Evolutionary conservation across 768 basidiomycete species (phyloP).

Genomic region (Amanita pseudoporphyria): DNA sequence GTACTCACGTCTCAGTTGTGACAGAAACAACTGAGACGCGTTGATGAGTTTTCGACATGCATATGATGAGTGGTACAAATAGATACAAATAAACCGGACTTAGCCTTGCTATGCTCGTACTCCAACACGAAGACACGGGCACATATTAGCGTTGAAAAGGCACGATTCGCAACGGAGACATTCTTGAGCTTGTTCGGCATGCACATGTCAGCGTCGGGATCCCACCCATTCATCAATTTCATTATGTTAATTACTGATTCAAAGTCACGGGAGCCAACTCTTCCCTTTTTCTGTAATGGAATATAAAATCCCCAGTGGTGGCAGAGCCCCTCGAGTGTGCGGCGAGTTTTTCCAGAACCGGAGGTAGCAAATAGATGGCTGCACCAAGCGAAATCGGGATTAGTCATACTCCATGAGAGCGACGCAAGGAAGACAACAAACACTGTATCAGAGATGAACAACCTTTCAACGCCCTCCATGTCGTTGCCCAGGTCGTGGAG

Average conservation of each 20-base stretch:
- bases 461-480: conserved; percentile 1
- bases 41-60: too few species aligned
- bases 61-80: too few species aligned
- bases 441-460: conserved; percentile 7
- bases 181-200: conserved; percentile 3
- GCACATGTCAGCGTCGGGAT: not conserved
- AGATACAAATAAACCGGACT: too few species aligned
- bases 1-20: too few species aligned
- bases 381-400: conserved; percentile 3
- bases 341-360: too few species aligned
- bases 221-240: conserved; percentile 9
- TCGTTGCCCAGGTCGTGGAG: conserved; percentile 7
- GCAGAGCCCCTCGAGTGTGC: too few species aligned
- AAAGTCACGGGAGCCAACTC: conserved; percentile 9
- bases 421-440: conserved; percentile 3
- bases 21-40: too few species aligned
- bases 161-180: conserved; percentile 4
- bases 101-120: too few species aligned
- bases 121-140: conserved; percentile 9
- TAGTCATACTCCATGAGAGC: conserved; percentile 2
- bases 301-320: too few species aligned
- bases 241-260: conserved; percentile 7
- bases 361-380: too few species aligned
- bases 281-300: not conserved
- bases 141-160: conserved; percentile 11